A percentile compares a stretch with the other conserved stretches of the same genome.
Evolutionary conservation across 805 yeast species (phyloP).

Genomic region (Candida sonorensis): DNA sequence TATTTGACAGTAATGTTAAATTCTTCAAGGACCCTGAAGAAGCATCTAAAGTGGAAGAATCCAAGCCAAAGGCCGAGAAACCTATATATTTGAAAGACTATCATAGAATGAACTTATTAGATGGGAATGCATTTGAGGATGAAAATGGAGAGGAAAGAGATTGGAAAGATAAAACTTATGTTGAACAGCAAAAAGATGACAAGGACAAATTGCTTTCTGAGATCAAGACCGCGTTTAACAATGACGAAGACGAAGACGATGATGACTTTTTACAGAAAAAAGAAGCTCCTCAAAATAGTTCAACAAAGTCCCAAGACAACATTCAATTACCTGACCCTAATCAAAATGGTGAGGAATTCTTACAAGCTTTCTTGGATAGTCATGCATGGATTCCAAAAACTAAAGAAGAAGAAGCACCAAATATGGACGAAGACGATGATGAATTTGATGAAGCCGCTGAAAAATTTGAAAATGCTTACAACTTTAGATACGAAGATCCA

Average conservation of each 20-base stretch:
- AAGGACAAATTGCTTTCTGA: slow-evolving; percentile 67
- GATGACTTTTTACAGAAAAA: slow-evolving; percentile 53
- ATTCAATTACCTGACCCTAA: slow-evolving; percentile 60
- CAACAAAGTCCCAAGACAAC: slow-evolving; percentile 12
- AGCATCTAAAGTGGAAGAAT: slow-evolving; percentile 22
- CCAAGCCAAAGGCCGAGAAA: slow-evolving; percentile 40
- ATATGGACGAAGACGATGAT: slow-evolving; percentile 63
- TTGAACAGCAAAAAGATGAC: slow-evolving; percentile 68
- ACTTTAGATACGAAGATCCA: slow-evolving; percentile 92
- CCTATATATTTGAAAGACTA: slow-evolving; percentile 90
- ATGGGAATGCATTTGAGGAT: slow-evolving; percentile 53
- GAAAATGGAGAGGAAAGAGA: slow-evolving; percentile 43
- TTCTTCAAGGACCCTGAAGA: slow-evolving; percentile 66
- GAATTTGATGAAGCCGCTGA: slow-evolving; percentile 92
- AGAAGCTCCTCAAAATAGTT: too few species aligned
- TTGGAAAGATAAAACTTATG: slow-evolving; percentile 59
- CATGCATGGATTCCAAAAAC: slow-evolving; percentile 88
- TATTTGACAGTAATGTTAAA: slow-evolving; percentile 60
- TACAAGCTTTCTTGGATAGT: slow-evolving; percentile 61
- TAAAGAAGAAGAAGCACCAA: slow-evolving; percentile 39
- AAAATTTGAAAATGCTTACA: slow-evolving; percentile 84
- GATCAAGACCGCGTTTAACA: slow-evolving; percentile 62
- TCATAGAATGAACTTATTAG: slow-evolving; percentile 76
- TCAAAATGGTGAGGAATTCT: slow-evolving; percentile 58
- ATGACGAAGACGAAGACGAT: slow-evolving; percentile 37